phyloP scores from a whole-genome alignment of 495 filamentous ascomycete genomes.

The Xanthoparmelia taractica region DNA sequence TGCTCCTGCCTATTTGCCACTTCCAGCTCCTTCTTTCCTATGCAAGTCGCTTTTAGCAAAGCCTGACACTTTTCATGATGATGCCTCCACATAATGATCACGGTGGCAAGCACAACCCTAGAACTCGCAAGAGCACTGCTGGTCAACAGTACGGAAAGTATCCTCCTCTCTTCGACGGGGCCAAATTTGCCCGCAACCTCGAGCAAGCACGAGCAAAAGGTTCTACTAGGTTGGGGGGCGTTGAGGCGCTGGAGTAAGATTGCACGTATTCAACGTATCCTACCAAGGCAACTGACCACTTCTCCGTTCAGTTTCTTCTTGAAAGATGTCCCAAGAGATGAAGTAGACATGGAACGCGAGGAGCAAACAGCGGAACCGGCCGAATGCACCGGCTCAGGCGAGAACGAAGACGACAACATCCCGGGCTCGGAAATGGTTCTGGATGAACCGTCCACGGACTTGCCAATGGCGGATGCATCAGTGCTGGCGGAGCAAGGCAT shows the following conservation, averaged over 20 bases:
- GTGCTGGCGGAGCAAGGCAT: too few species aligned
- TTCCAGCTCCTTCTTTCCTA: not conserved
- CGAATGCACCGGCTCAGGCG: too few species aligned
- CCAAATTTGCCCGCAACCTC: not conserved
- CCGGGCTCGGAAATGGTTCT: too few species aligned
- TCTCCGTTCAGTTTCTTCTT: not conserved
- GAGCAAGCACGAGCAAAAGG: not conserved
- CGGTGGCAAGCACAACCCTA: not conserved
- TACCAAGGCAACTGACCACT: not conserved
- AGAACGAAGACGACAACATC: too few species aligned
- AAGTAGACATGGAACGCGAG: not conserved
- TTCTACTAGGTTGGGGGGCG: not conserved
- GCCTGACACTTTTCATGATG: not conserved
- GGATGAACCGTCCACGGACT: too few species aligned
- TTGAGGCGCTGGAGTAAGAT: not conserved
- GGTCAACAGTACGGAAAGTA: not conserved
- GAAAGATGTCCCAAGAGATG: not conserved
- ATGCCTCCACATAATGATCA: not conserved
- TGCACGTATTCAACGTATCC: not conserved
- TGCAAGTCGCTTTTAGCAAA: not conserved
- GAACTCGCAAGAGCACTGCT: not conserved
- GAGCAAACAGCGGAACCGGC: not conserved
- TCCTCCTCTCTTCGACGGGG: not conserved
- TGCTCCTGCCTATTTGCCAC: not conserved
- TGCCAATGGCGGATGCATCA: too few species aligned